phyloP scores from a whole-genome alignment of 1,284 basidiomycete genomes.

The Stereum hirsutum region DNA sequence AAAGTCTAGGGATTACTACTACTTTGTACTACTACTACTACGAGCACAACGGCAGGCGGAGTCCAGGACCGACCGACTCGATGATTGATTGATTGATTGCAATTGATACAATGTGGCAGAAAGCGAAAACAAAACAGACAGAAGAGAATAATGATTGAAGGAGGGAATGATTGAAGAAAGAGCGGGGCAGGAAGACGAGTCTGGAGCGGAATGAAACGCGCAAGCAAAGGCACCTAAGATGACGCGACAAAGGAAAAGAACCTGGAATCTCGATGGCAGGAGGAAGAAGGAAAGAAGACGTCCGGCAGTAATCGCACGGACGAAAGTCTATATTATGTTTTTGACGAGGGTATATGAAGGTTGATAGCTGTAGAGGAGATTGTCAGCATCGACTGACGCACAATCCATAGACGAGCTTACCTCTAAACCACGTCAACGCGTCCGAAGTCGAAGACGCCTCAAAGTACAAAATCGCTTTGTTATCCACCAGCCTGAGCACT shows the following conservation, averaged over 20 bases:
- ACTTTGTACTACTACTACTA: no score
- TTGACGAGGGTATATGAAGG: constrained; percentile 50
- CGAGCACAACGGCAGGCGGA: no score
- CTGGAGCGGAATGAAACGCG: no score
- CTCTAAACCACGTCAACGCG: constrained; percentile 85
- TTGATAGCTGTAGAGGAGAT: constrained; percentile 41
- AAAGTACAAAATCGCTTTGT: constrained; percentile 90
- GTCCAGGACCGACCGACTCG: no score
- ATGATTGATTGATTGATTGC: no score
- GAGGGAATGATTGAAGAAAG: no score
- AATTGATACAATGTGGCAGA: no score
- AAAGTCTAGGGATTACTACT: no score
- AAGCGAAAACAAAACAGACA: no score
- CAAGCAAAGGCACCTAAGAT: not conserved
- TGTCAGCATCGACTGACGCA: not conserved
- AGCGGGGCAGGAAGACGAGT: no score
- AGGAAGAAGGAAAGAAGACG: constrained; percentile 4
- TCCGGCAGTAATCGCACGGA: not conserved
- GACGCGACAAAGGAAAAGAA: constrained; percentile 1
- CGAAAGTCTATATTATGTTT: constrained; percentile 18
- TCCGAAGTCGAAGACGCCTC: constrained; percentile 76
- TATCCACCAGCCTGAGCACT: constrained; percentile 79
- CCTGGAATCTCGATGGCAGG: no score
- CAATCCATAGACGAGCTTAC: constrained; percentile 33
- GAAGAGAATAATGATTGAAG: no score